phyloP scores from a whole-genome alignment of 768 basidiomycete genomes.

The Postia placenta region DNA sequence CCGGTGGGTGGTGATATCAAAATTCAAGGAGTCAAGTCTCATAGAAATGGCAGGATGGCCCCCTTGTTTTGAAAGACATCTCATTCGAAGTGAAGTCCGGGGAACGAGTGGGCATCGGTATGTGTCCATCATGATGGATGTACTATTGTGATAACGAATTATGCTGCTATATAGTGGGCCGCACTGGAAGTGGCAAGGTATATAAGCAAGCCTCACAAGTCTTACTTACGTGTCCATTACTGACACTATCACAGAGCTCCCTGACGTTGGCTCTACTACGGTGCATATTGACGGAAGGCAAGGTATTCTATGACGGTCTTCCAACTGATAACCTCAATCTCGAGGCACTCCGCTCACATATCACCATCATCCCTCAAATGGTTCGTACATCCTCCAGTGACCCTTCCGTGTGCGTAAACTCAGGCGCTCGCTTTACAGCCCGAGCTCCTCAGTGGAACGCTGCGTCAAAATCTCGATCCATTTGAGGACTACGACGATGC shows the following conservation, averaged over 20 bases:
- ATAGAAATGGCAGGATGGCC: slow-evolving; percentile 34
- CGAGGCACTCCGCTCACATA: slow-evolving; percentile 42
- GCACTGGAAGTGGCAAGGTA: slow-evolving; percentile 52
- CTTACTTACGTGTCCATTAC: no score
- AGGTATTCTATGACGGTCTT: slow-evolving; percentile 47
- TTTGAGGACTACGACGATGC: slow-evolving; percentile 51
- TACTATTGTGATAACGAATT: no score
- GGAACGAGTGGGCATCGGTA: slow-evolving; percentile 48
- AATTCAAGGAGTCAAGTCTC: neutral
- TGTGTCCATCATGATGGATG: neutral
- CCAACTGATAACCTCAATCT: slow-evolving; percentile 44
- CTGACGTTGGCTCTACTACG: slow-evolving; percentile 48
- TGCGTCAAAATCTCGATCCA: slow-evolving; percentile 56
- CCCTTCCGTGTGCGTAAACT: neutral
- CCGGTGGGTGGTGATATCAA: neutral
- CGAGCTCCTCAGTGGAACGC: slow-evolving; percentile 47
- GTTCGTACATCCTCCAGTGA: slow-evolving; percentile 27
- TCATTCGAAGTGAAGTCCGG: slow-evolving; percentile 48
- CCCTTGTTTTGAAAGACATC: slow-evolving; percentile 47
- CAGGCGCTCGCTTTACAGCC: slow-evolving; percentile 23
- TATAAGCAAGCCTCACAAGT: neutral
- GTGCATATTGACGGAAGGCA: slow-evolving; percentile 48
- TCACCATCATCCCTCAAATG: slow-evolving; percentile 57
- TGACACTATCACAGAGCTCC: slow-evolving; percentile 29
- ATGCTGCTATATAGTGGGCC: slow-evolving; percentile 29